phyloP scores from a whole-genome alignment of 2,329 filamentous ascomycete genomes.

The Penicillium palitans region DNA sequence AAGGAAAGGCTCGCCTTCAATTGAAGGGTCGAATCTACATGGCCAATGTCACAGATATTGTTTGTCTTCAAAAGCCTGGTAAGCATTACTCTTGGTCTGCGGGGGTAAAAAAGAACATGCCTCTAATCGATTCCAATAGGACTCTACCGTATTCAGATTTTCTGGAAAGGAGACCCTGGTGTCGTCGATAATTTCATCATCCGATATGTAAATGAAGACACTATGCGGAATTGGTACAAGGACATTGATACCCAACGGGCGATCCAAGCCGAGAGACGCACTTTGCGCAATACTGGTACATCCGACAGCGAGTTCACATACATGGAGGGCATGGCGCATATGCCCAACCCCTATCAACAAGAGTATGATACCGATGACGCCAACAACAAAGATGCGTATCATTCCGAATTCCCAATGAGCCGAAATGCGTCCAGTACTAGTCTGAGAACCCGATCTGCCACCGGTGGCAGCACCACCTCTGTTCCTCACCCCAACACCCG shows the following conservation, averaged over 20 bases:
- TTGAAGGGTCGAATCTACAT: conserved; percentile 98
- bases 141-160: conserved; percentile 93
- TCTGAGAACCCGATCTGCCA: conserved; percentile 73
- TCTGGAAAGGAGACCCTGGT: conserved; percentile 95
- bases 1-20: conserved; percentile 75
- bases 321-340: conserved; percentile 65
- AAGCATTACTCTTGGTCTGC: conserved; percentile 39
- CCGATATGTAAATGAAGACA: conserved; percentile 86
- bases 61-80: conserved; percentile 86
- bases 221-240: conserved; percentile 86
- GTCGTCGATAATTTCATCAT: conserved; percentile 97
- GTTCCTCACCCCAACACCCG: conserved; percentile 48
- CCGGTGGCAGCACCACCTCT: conserved; percentile 56
- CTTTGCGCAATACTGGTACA: conserved; percentile 55
- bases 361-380: conserved; percentile 57
- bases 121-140: conserved; percentile 51
- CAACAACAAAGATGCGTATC: conserved; percentile 38
- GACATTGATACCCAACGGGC: conserved; percentile 74
- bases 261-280: conserved; percentile 54
- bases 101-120: background rate
- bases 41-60: conserved; percentile 96
- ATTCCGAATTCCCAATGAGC: conserved; percentile 56
- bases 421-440: conserved; percentile 74
- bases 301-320: conserved; percentile 76
- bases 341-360: conserved; percentile 80